Base-by-base conservation (phyloP, 148 eudicot genomes). In the Hydrangea macrophylla region DNA sequence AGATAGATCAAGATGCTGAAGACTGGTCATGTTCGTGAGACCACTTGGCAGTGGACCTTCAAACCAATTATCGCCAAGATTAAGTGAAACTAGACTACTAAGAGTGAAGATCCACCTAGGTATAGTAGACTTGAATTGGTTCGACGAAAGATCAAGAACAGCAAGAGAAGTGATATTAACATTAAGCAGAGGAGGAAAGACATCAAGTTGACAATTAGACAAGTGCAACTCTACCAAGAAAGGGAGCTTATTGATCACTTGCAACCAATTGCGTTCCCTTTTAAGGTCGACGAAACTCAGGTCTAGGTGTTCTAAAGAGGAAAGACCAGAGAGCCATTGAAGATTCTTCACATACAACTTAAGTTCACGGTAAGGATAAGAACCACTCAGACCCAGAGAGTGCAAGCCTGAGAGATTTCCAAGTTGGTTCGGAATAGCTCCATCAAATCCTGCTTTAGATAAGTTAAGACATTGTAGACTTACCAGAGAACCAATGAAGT, bases 251-350 rank as follows among this genome's bases (percentile, higher is more conserved):
- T 54, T 54, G 0, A 15, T 54, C 28, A 54, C 57, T 28, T 54
- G 57, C 28, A 24, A 0, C 57, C 57, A 54, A 9, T 54, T 3
- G 8, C 12, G 9, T 22, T 27, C 57, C 24, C 9, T 5, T 11
- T 12, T 54, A 54, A 54, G 57, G 28, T 54, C 24, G 2, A 23
- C 30, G 1, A 0, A 6, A 8, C 57, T 22, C 57, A 54, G 1
- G 24, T 54, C 12, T 1, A 54, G 57, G 57, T 54, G 28, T 13
- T 24, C 12, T 7, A 54, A 24, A 27, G 9, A 54, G 11, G 15
- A 22, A 54, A 22, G 28, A 54, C 57, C 57, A 22, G 57, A 54
- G 24, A 54, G 57, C 57, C 57, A 54, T 54, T 54, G 57, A 22
- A 54, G 25, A 23, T 3, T 54, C 1, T 54, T 15, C 7, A 7